Evolutionary conservation across 2,329 filamentous ascomycete species (phyloP).

Genomic region (Talaromyces sp.): DNA sequence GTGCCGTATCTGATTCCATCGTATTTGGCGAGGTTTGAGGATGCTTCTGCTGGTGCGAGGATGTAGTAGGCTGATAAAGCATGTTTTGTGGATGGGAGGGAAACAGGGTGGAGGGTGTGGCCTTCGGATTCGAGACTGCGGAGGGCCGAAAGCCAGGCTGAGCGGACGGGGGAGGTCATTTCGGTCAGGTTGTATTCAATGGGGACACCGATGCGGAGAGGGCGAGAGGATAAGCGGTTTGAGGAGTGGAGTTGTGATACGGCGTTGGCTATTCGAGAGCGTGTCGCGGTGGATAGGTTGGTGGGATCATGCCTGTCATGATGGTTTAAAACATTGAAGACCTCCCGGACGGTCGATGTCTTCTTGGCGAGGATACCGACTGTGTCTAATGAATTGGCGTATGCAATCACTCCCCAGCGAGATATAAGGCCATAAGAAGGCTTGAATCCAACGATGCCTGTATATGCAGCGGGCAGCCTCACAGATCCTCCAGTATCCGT

Average conservation of each 20-base stretch:
- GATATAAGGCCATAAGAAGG: conserved; percentile 87
- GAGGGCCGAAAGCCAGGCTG: conserved; percentile 66
- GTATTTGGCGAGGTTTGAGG: conserved; percentile 94
- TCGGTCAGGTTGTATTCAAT: conserved; percentile 85
- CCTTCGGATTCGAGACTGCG: conserved; percentile 60
- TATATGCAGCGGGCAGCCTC: conserved; percentile 82
- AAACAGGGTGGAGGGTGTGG: conserved; percentile 70
- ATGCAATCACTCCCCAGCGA: conserved; percentile 80
- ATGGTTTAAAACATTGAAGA: conserved; percentile 54
- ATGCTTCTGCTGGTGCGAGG: conserved; percentile 89
- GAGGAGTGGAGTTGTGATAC: conserved; percentile 29
- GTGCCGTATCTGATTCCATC: conserved; percentile 91
- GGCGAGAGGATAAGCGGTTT: conserved; percentile 25
- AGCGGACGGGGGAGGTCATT: conserved; percentile 65
- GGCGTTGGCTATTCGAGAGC: conserved; percentile 50
- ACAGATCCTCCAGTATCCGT: conserved; percentile 94
- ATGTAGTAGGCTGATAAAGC: conserved; percentile 94
- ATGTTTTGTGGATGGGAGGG: conserved; percentile 76
- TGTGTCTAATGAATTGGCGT: conserved; percentile 89
- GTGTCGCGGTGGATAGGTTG: conserved; percentile 57
- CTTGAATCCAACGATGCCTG: conserved; percentile 79
- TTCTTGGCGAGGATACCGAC: conserved; percentile 69
- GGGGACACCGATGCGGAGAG: conserved; percentile 57
- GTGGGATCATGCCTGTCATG: conserved; percentile 74
- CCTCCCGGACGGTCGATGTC: conserved; percentile 50